Evolutionary conservation across 1,139 yeast genomes (phyloP).

Genomic region (Scheffersomyces cryptocercus): DNA sequence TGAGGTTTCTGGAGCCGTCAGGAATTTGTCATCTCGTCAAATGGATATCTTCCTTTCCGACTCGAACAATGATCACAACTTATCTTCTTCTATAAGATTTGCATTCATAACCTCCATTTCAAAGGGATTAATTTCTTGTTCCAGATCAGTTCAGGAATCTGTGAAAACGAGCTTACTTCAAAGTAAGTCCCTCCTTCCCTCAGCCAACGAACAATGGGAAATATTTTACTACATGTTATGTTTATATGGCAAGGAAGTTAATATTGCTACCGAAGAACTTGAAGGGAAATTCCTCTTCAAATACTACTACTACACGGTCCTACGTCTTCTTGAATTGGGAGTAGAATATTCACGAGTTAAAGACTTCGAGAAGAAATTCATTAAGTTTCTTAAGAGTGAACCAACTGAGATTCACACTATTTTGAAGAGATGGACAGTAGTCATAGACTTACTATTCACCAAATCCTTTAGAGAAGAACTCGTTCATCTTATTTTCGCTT

Average conservation of each 20-base stretch:
- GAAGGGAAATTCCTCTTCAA: neutral
- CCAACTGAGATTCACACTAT: conserved; percentile 21
- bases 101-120: conserved; percentile 37
- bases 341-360: conserved; percentile 18
- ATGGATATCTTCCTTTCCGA: conserved; percentile 24
- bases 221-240: conserved; percentile 48
- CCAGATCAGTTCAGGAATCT: conserved; percentile 20
- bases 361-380: conserved; percentile 21
- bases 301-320: conserved; percentile 39
- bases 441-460: conserved; percentile 40
- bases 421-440: conserved; percentile 58
- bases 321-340: conserved; percentile 51
- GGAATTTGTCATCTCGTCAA: conserved; percentile 50
- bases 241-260: conserved; percentile 44
- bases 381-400: conserved; percentile 19
- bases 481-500: conserved; percentile 12
- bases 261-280: neutral
- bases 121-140: conserved; percentile 37
- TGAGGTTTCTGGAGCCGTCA: conserved; percentile 39
- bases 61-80: conserved; percentile 12
- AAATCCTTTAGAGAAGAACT: conserved; percentile 14
- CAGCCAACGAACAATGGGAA: conserved; percentile 38
- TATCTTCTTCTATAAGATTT: conserved; percentile 8
- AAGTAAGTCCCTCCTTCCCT: conserved; percentile 10
- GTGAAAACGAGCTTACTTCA: conserved; percentile 14